Conservation (phyloP, 306 rosid genomes). For the Dalbergia cochinchinensis region DNA sequence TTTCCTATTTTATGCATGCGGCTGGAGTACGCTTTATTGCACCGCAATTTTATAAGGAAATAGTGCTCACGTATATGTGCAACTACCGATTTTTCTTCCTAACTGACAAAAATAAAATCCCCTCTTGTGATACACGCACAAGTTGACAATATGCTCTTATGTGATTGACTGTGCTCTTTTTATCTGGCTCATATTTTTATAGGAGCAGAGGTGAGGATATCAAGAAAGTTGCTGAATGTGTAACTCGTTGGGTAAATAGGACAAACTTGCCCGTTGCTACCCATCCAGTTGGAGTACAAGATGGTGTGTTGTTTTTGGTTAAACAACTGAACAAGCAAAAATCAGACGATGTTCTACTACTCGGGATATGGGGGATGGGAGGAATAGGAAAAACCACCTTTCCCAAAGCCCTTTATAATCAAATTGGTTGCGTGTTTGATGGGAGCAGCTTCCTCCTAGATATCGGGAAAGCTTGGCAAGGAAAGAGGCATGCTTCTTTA, state of each 20-base stretch:
- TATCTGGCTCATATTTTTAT: neutral
- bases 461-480: neutral
- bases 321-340: neutral
- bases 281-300: conserved; percentile 21
- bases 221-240: neutral
- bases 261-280: neutral
- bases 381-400: conserved; percentile 45
- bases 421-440: conserved; percentile 8
- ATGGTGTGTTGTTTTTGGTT: conserved; percentile 4
- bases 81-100: too few relatives aligned
- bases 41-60: too few relatives aligned
- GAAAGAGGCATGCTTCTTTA: neutral
- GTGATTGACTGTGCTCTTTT: neutral
- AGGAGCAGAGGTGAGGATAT: conserved; percentile 21
- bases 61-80: too few relatives aligned
- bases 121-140: too few relatives aligned
- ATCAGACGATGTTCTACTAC: neutral
- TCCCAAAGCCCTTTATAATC: conserved; percentile 33
- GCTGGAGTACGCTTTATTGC: too few relatives aligned
- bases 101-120: too few relatives aligned
- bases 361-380: conserved; percentile 44
- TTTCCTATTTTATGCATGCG: too few relatives aligned
- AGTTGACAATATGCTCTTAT: too few relatives aligned
- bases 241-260: neutral
- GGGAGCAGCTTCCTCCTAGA: neutral